Evolutionary conservation across 805 yeast species (phyloP).

Genomic region (Myxozyma vanderwaltii): DNA sequence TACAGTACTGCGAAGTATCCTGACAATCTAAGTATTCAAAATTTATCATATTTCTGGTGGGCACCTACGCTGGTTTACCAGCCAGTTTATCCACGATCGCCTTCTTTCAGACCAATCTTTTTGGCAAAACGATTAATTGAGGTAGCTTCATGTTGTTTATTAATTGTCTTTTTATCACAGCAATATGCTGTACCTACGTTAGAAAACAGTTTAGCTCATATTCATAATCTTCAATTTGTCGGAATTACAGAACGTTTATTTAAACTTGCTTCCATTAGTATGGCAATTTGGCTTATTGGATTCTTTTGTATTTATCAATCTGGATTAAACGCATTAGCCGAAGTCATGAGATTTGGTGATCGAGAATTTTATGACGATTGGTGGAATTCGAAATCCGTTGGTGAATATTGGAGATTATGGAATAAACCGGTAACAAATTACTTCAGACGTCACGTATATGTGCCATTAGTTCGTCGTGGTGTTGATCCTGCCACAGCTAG

Average conservation of each 20-base stretch:
- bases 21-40: slow-evolving; percentile 44
- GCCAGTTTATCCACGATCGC: slow-evolving; percentile 50
- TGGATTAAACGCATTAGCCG: slow-evolving; percentile 49
- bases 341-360: slow-evolving; percentile 49
- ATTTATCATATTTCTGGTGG: slow-evolving; percentile 47
- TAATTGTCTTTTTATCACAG: slow-evolving; percentile 46
- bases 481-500: slow-evolving; percentile 40
- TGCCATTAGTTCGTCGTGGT: slow-evolving; percentile 46
- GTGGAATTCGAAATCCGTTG: slow-evolving; percentile 56
- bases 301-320: slow-evolving; percentile 50
- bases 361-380: slow-evolving; percentile 52
- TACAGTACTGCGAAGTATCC: slow-evolving; percentile 47
- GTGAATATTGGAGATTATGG: slow-evolving; percentile 53
- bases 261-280: slow-evolving; percentile 47
- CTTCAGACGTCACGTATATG: slow-evolving; percentile 48
- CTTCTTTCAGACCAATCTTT: slow-evolving; percentile 41
- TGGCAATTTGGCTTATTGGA: slow-evolving; percentile 49
- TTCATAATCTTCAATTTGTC: slow-evolving; percentile 36
- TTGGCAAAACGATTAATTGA: slow-evolving; percentile 44
- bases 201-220: slow-evolving; percentile 41
- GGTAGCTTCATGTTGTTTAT: slow-evolving; percentile 40
- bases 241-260: slow-evolving; percentile 44
- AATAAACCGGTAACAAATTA: slow-evolving; percentile 50
- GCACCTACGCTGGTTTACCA: slow-evolving; percentile 54
- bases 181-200: slow-evolving; percentile 51